Conservation (phyloP, 495 filamentous ascomycete genomes). For the Physcia stellaris region DNA sequence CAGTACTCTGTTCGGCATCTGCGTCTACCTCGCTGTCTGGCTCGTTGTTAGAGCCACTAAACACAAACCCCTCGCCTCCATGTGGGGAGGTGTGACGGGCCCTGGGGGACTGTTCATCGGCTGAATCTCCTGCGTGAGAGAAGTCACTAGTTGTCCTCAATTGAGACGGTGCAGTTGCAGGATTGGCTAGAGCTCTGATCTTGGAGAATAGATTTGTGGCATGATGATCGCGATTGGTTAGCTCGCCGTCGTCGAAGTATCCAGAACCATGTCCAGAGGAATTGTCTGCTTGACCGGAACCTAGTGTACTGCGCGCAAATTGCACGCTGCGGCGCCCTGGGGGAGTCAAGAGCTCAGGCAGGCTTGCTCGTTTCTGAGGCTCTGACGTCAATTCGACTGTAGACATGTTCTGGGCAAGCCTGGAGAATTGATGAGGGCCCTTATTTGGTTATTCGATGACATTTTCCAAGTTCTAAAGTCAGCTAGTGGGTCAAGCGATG, state of each 20-base stretch:
- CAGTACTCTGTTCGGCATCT: slow-evolving; percentile 60
- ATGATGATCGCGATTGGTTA: slow-evolving; percentile 32
- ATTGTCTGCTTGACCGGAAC: slow-evolving; percentile 27
- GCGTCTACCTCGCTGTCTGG: slow-evolving; percentile 57
- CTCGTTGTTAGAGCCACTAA: slow-evolving; percentile 40
- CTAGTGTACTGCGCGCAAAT: slow-evolving; percentile 39
- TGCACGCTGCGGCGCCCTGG: slow-evolving; percentile 49
- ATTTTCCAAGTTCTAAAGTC: too few species aligned
- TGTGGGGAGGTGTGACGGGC: slow-evolving; percentile 24
- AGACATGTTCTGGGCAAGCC: too few species aligned
- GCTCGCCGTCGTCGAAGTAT: slow-evolving; percentile 39
- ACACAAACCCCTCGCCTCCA: slow-evolving; percentile 36
- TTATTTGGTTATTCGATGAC: too few species aligned
- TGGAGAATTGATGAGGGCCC: too few species aligned
- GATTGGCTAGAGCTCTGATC: slow-evolving; percentile 43
- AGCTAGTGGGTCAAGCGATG: too few species aligned
- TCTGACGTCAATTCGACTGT: too few species aligned
- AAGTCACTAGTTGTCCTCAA: slow-evolving; percentile 29
- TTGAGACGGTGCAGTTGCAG: slow-evolving; percentile 28
- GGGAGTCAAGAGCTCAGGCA: slow-evolving; percentile 26
- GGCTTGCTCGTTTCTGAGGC: slow-evolving; percentile 12
- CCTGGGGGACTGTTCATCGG: slow-evolving; percentile 11
- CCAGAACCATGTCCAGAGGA: slow-evolving; percentile 43
- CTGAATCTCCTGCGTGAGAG: slow-evolving; percentile 14
- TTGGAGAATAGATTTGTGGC: slow-evolving; percentile 54